Conservation (phyloP, 202 grass and related monocot species). For the Carex sylvatica region DNA sequence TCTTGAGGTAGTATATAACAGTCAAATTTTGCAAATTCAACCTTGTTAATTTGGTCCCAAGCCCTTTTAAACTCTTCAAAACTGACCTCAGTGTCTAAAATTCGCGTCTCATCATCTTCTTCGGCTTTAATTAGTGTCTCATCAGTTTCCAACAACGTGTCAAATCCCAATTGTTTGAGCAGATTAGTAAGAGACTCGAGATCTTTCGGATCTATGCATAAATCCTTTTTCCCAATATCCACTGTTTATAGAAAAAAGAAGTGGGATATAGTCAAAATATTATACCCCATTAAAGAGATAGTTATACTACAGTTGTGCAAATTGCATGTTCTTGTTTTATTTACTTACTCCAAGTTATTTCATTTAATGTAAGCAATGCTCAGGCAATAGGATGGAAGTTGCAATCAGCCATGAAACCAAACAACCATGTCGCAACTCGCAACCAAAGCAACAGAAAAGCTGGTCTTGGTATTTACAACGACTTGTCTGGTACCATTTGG, state of each 20-base stretch:
- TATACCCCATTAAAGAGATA: not conserved
- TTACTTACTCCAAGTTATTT: not conserved
- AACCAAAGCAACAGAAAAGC: not conserved
- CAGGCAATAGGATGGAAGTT: not conserved
- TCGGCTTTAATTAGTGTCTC: slow-evolving; percentile 7
- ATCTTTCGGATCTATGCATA: slow-evolving; percentile 21
- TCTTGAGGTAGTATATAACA: slow-evolving; percentile 21
- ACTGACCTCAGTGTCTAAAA: slow-evolving; percentile 8
- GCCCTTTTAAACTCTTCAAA: slow-evolving; percentile 21
- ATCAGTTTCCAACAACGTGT: not conserved
- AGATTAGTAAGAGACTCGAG: slow-evolving; percentile 14
- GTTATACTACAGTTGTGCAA: not conserved
- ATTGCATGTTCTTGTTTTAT: not conserved
- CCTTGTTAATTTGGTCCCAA: slow-evolving; percentile 32
- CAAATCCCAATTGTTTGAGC: slow-evolving; percentile 23
- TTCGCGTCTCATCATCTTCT: slow-evolving; percentile 3
- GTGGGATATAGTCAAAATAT: not conserved
- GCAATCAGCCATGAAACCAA: not conserved
- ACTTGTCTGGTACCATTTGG: not conserved
- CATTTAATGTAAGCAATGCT: not conserved
- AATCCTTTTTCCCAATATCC: not conserved
- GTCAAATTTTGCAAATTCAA: slow-evolving; percentile 30
- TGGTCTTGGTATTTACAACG: not conserved
- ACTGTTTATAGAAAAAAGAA: slow-evolving; percentile 11
- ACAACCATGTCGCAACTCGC: not conserved